Base-by-base conservation (phyloP, 1,284 basidiomycete genomes). In the Coniophora puteana region DNA sequence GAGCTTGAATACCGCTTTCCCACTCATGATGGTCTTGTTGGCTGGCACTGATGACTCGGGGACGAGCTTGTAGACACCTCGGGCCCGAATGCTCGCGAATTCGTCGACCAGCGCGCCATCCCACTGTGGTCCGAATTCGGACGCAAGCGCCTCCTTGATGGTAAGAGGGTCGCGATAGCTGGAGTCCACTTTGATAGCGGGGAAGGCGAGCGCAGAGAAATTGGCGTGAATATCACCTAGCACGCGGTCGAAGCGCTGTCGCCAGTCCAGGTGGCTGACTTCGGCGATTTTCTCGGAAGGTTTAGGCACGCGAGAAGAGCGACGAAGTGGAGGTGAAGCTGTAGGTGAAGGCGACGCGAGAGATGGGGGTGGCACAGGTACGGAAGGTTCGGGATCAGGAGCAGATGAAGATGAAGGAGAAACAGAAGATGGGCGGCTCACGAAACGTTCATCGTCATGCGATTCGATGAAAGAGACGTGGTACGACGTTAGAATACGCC, bases 391-490 rank as follows among this genome's bases (percentile, higher is more conserved):
- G n/a, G n/a, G n/a, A n/a, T n/a, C n/a, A n/a, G n/a, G n/a, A n/a
- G n/a, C n/a, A n/a, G n/a, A n/a, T n/a, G n/a, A n/a, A n/a, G n/a
- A n/a, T n/a, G n/a, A n/a, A n/a, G n/a, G n/a, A n/a, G n/a, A n/a
- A n/a, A n/a, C n/a, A n/a, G n/a, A n/a, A n/a, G n/a, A n/a, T n/a
- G n/a, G n/a, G n/a, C n/a, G n/a, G n/a, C n/a, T n/a, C n/a, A n/a
- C n/a, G n/a, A n/a, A n/a, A n/a, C n/a, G 26, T 27, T 27, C 10
- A 10, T n/a, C 12, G 5, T 48, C 35, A 14, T 49, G 30, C 18
- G 48, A 41, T 42, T 62, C 56, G 31, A 63, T 54, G 31, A 64
- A 63, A 0, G 43, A 21, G 14, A 62, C 58, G 26, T 64, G 50
- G 13, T 47, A 50, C 3, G 59, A 58, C 2, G 37, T 37, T n/a